Evolutionary conservation across 805 yeast species (phyloP).

Genomic region (Starmerella asiatica): DNA sequence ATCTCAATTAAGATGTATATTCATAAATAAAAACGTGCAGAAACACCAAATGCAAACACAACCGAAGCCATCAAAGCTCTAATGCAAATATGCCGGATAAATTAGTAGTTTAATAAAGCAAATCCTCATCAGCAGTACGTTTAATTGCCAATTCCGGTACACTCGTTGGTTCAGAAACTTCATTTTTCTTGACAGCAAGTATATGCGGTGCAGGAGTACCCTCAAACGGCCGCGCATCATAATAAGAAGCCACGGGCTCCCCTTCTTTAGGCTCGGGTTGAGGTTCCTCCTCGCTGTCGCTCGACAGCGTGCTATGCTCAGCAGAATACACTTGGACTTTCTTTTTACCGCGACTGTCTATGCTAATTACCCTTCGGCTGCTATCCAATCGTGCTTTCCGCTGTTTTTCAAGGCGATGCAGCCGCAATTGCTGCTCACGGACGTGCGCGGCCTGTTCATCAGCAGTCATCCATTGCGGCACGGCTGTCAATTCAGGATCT

Average conservation of each 20-base stretch:
- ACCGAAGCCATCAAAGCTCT: too few relatives aligned
- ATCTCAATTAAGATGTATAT: too few relatives aligned
- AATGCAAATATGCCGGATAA: too few relatives aligned
- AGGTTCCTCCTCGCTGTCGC: conserved; percentile 7
- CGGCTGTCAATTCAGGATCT: conserved; percentile 43
- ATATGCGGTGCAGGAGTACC: not conserved
- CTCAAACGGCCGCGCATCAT: not conserved
- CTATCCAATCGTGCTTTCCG: conserved; percentile 54
- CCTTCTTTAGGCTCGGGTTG: not conserved
- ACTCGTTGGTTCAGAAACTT: not conserved
- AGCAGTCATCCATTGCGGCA: conserved; percentile 68
- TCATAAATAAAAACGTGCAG: not conserved
- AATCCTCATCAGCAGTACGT: conserved; percentile 1
- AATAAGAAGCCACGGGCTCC: not conserved
- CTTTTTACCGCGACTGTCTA: conserved; percentile 70
- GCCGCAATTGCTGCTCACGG: conserved; percentile 68
- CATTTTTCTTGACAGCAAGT: not conserved
- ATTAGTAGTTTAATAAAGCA: conserved; percentile 1
- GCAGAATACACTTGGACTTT: conserved; percentile 43
- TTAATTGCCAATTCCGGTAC: not conserved
- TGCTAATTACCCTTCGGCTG: conserved; percentile 60
- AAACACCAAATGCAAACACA: too few relatives aligned
- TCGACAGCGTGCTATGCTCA: conserved; percentile 21
- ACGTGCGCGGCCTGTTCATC: conserved; percentile 77
- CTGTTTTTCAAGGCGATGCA: conserved; percentile 48